These are phyloP conservation scores for Orbilia javanica DNA, from an alignment of 2,329 filamentous ascomycete species.

Conservation along the genomic window DNA sequence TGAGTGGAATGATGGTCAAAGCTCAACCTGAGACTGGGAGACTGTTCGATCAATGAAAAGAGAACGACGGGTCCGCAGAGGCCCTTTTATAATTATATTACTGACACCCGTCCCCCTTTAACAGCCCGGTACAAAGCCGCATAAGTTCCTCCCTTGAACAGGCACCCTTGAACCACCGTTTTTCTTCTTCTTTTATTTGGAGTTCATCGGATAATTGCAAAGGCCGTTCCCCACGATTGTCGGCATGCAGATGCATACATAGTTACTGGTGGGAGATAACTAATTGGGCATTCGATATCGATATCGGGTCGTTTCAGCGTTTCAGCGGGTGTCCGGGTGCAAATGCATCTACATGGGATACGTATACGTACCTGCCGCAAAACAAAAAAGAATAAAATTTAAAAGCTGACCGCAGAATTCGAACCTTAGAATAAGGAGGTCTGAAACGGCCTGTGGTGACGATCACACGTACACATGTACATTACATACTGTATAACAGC, in stretches of 20 bases:
- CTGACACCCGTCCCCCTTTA: neutral
- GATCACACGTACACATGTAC: conserved; percentile 1
- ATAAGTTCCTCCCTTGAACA: neutral
- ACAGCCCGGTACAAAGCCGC: neutral
- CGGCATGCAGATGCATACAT: neutral
- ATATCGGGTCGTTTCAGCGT: conserved; percentile 38
- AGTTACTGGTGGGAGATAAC: neutral
- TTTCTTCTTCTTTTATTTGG: neutral
- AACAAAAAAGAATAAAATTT: neutral
- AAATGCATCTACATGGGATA: conserved; percentile 2
- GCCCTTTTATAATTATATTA: conserved; percentile 30
- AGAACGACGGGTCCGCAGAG: neutral
- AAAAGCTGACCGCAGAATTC: conserved; percentile 30
- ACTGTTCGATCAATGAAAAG: neutral
- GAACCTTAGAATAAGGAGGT: neutral
- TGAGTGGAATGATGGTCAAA: conserved; percentile 12
- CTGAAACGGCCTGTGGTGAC: conserved; percentile 27
- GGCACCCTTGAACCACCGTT: too few relatives aligned
- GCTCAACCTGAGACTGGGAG: conserved; percentile 1
- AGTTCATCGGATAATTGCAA: conserved; percentile 5
- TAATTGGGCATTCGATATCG: conserved; percentile 17
- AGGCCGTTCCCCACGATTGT: conserved; percentile 5
- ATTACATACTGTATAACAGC: conserved; percentile 5
- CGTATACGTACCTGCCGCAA: conserved; percentile 21
- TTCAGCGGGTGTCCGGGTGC: conserved; percentile 13